Base-by-base conservation (phyloP, 768 basidiomycete species). In the Panus rudis region DNA sequence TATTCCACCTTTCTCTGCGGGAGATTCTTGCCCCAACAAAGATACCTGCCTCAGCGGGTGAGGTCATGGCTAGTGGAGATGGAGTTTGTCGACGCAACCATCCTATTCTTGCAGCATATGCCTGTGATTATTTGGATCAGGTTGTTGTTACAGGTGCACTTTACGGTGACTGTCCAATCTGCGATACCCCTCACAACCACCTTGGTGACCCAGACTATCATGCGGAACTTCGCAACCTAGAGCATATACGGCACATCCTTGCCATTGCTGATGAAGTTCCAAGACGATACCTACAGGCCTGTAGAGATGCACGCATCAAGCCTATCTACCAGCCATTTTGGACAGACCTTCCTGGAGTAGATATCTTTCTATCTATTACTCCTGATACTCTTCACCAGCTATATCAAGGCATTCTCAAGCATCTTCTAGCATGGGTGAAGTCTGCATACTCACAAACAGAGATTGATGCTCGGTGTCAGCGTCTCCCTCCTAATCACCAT, bases 401-500 rank as follows among this genome's bases (percentile, higher is more conserved):
- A 0, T 48, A 52, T 22, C 55, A 60, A 35, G 57, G 58, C 11
- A 45, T 60, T n/a, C 13, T 59, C 41, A 57, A 59, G 31, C 52
- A 59, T 39, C 20, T 56, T 3, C n/a, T 57, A 24, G 13, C 42
- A 4, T 57, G 57, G 57, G 4, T 54, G 4, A 1, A 22, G 20
- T 11, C 39, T 6, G 46, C 48, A 4, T 48, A 38, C 14, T 42
- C 50, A 0, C 3, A 23, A 1, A 37, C 30, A 0, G 51, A 48
- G 23, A 27, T 56, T 12, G 46, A 58, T 21, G 39, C 41, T 2
- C 51, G 52, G 1, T 41, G 48, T 20, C 43, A 49, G 4, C 52
- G 57, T 0, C 43, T 68, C 1, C 63, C 63, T 1, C 59, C 59
- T 8, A 63, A 62, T 45, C 63, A 65, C 47, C 43, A 61, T 22